Conservation (phyloP, 2,329 filamentous ascomycete species). For the Hypomyces rosellus region DNA sequence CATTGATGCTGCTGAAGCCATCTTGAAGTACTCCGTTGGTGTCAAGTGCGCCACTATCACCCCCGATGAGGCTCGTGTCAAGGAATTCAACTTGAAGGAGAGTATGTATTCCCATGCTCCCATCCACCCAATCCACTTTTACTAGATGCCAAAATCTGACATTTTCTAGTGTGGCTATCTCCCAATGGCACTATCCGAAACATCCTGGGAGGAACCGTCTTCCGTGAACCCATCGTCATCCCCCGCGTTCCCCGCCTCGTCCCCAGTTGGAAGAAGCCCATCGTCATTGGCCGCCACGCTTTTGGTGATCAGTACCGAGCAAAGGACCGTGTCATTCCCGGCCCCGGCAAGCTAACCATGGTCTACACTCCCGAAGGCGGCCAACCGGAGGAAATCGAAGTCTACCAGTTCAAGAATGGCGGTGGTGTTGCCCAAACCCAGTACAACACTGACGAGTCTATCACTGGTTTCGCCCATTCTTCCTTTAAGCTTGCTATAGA, state of each 20-base stretch:
- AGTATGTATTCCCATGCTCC: conserved; percentile 57
- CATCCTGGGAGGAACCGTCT: conserved; percentile 83
- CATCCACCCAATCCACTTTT: conserved; percentile 2
- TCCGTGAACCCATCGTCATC: conserved; percentile 98
- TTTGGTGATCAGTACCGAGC: conserved; percentile 99
- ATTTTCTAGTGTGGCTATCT: conserved; percentile 79
- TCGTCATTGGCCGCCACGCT: conserved; percentile 97
- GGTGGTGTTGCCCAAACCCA: conserved; percentile 90
- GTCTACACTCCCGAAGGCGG: conserved; percentile 85
- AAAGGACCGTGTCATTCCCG: conserved; percentile 79
- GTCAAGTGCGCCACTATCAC: conserved; percentile 99
- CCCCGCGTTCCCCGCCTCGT: conserved; percentile 87
- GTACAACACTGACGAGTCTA: conserved; percentile 98
- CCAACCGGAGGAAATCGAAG: conserved; percentile 77
- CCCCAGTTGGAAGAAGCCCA: conserved; percentile 96
- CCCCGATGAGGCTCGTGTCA: conserved; percentile 88
- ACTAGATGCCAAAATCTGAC: conserved; percentile 12
- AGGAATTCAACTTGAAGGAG: conserved; percentile 99
- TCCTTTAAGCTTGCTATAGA: conserved; percentile 91
- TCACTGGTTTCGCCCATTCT: conserved; percentile 88
- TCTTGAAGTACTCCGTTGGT: conserved; percentile 97
- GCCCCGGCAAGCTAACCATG: conserved; percentile 85
- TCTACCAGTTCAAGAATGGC: conserved; percentile 80
- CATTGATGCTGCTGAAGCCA: conserved; percentile 88
- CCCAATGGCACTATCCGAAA: conserved; percentile 87